phyloP scores from a whole-genome alignment of 352 stramenopile species.

The Globisporangium uncinulatum region DNA sequence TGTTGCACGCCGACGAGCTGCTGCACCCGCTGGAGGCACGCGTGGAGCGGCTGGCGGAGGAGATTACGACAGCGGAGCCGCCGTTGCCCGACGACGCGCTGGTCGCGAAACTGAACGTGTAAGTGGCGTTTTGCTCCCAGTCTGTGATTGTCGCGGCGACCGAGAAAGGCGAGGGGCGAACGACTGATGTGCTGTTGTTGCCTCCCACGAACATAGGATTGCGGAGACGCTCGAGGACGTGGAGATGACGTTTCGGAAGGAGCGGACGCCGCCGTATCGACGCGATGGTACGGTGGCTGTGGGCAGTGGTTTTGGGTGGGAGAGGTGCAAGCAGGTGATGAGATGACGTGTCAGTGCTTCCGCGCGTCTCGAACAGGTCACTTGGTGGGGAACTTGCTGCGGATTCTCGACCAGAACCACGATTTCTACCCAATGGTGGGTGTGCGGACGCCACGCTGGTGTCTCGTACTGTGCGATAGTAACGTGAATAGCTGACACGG shows the following conservation, averaged over 20 bases:
- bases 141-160: too few relatives aligned
- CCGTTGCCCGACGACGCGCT: slow-evolving; percentile 55
- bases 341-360: not conserved
- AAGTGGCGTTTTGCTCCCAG: slow-evolving; percentile 9
- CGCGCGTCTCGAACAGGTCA: slow-evolving; percentile 33
- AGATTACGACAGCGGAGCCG: slow-evolving; percentile 41
- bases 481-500: not conserved
- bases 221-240: slow-evolving; percentile 74
- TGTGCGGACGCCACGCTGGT: not conserved
- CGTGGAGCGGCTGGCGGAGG: slow-evolving; percentile 61
- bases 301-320: not conserved
- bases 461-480: not conserved
- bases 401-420: slow-evolving; percentile 74
- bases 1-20: slow-evolving; percentile 32
- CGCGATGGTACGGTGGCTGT: slow-evolving; percentile 43
- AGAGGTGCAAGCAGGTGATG: not conserved
- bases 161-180: not conserved
- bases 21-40: slow-evolving; percentile 50
- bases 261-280: slow-evolving; percentile 59
- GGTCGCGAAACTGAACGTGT: slow-evolving; percentile 75
- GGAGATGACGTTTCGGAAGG: slow-evolving; percentile 71
- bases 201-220: slow-evolving; percentile 29
- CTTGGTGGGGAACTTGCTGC: slow-evolving; percentile 70
- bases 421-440: slow-evolving; percentile 79
- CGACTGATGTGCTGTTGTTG: not conserved